Percentiles rank a stretch among this genome's conserved stretches.
Conservation (phyloP, 2,329 filamentous ascomycete species). For the Phaeosphaeriaceae sp. region DNA sequence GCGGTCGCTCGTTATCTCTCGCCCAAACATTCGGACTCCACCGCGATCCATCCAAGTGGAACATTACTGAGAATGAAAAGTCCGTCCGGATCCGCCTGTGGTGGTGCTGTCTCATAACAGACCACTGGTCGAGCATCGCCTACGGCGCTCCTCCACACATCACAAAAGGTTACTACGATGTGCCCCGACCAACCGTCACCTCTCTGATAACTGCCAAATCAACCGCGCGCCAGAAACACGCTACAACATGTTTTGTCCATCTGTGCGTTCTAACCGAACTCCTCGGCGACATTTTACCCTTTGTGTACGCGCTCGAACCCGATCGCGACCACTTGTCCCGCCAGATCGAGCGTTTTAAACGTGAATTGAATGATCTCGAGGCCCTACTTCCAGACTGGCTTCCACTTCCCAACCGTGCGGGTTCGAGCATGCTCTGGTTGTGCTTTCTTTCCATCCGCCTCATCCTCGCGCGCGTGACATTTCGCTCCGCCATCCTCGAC, state of each 20-base stretch:
- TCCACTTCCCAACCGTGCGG: slow-evolving; percentile 33
- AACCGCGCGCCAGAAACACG: slow-evolving; percentile 50
- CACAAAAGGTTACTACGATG: slow-evolving; percentile 61
- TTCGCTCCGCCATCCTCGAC: slow-evolving; percentile 37
- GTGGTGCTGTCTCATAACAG: slow-evolving; percentile 65
- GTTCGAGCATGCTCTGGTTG: slow-evolving; percentile 49
- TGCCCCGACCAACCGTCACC: slow-evolving; percentile 58
- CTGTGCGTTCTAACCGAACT: slow-evolving; percentile 58
- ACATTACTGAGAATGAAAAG: slow-evolving; percentile 58
- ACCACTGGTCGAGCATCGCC: slow-evolving; percentile 63
- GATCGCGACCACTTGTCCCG: slow-evolving; percentile 34
- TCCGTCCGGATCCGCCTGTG: slow-evolving; percentile 59
- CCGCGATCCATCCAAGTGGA: slow-evolving; percentile 61
- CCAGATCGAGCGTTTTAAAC: slow-evolving; percentile 41
- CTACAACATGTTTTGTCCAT: slow-evolving; percentile 60
- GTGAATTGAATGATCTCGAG: slow-evolving; percentile 43
- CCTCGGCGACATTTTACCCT: slow-evolving; percentile 48
- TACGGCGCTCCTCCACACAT: slow-evolving; percentile 63
- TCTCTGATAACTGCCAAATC: slow-evolving; percentile 46
- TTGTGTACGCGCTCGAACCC: slow-evolving; percentile 47
- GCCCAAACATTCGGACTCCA: slow-evolving; percentile 64
- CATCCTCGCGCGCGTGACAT: slow-evolving; percentile 47
- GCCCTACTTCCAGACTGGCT: slow-evolving; percentile 44
- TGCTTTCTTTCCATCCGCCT: slow-evolving; percentile 50
- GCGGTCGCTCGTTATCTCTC: slow-evolving; percentile 60